A percentile compares a stretch with the other conserved stretches of the same genome.
Conservation (phyloP, 495 filamentous ascomycete genomes). For the Aspergillus taichungensis region DNA sequence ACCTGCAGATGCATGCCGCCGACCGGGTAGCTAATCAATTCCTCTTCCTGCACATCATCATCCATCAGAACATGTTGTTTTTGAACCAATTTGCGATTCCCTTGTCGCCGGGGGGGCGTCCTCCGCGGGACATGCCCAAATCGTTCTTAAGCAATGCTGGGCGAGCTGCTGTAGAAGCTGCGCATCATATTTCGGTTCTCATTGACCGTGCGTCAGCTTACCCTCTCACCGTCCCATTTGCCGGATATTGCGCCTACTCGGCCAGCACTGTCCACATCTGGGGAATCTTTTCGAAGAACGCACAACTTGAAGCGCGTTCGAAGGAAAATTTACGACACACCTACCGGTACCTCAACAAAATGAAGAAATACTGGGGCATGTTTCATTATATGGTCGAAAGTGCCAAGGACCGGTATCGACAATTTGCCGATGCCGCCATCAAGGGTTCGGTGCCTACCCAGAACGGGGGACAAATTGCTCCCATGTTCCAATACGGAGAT, state of each 20-base stretch:
- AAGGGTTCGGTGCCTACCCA: slow-evolving; percentile 39
- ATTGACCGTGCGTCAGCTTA: slow-evolving; percentile 72
- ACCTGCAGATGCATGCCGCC: slow-evolving; percentile 74
- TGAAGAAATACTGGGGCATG: slow-evolving; percentile 97
- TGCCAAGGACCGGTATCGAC: slow-evolving; percentile 79
- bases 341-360: slow-evolving; percentile 81
- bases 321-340: slow-evolving; percentile 86
- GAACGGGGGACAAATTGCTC: slow-evolving; percentile 39
- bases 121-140: slow-evolving; percentile 68
- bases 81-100: slow-evolving; percentile 83
- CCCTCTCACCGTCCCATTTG: slow-evolving; percentile 80
- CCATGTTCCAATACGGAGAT: slow-evolving; percentile 92
- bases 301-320: slow-evolving; percentile 61
- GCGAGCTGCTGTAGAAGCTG: slow-evolving; percentile 74
- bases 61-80: slow-evolving; percentile 84
- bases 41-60: slow-evolving; percentile 83
- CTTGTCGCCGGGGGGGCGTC: slow-evolving; percentile 52
- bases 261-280: slow-evolving; percentile 89
- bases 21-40: slow-evolving; percentile 86
- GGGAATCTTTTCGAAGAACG: slow-evolving; percentile 80
- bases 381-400: slow-evolving; percentile 95
- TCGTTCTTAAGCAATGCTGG: slow-evolving; percentile 69
- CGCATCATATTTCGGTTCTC: slow-evolving; percentile 77
- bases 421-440: slow-evolving; percentile 68
- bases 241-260: slow-evolving; percentile 88